Evolutionary conservation across 148 eudicot species (phyloP).

Genomic region (Fagopyrum homotropicum): DNA sequence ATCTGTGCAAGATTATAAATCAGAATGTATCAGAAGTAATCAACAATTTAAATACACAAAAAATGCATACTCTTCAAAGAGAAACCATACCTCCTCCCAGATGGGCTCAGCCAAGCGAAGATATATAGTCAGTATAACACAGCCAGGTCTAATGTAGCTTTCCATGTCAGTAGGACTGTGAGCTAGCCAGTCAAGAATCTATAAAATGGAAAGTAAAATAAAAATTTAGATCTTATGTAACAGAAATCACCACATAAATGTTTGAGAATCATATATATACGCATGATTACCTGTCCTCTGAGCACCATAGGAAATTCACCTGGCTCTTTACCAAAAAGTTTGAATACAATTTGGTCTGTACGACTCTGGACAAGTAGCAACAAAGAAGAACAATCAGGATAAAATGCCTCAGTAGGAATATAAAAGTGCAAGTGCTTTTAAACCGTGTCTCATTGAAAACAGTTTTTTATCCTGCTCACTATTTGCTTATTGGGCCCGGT

Average conservation of each 20-base stretch:
- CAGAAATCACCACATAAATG: constrained; percentile 4
- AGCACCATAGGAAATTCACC: constrained; percentile 67
- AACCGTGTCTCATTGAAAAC: too few relatives aligned
- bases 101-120: constrained; percentile 44
- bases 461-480: too few relatives aligned
- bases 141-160: constrained; percentile 92
- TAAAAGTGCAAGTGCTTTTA: neutral
- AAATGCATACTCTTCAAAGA: neutral
- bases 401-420: neutral
- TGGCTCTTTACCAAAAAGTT: constrained; percentile 86
- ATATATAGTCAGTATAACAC: constrained; percentile 73
- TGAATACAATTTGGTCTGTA: constrained; percentile 72
- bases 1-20: constrained; percentile 31
- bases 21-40: neutral
- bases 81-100: constrained; percentile 69
- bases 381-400: neutral
- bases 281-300: constrained; percentile 57
- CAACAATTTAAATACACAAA: neutral
- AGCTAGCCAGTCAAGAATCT: constrained; percentile 79
- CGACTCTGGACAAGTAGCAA: constrained; percentile 51
- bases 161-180: constrained; percentile 90
- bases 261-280: neutral
- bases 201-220: neutral
- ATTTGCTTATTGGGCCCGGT: too few relatives aligned
- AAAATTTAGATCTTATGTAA: neutral